Evolutionary conservation across 305 asterid genomes (phyloP), one percentile per base, ranked within the genome.

Genomic region (Solanum hybrid): DNA sequence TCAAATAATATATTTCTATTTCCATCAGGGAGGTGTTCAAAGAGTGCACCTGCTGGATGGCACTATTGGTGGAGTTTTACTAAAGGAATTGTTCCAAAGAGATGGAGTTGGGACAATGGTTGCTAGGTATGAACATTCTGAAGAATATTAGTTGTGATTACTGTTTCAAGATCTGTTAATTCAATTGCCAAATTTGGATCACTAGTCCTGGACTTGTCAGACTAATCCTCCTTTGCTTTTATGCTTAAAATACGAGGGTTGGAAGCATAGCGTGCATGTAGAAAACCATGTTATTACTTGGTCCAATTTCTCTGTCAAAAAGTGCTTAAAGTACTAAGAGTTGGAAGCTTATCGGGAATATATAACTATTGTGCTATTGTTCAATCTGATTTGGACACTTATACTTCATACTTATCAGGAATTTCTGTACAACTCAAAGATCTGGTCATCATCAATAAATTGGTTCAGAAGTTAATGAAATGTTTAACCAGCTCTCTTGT

Each of bases 11-110:
- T 20, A 10, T 29, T 90, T 34, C 89, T 57, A 75, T 83, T 88
- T 92, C 85, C 78, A 76, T 91, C 93, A 97, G 99, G 98, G 99
- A 70, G 99, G 99, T 90, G 98, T 97, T 78, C 95, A 97, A 92
- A 94, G 99, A 91, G 99, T 97, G 90, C 99, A 97, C 93, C 93
- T 97, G 65, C 90, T 97, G 92, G 98, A 97, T 94, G 99, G 99
- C 84, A 97, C 98, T 89, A 91, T 92, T 91, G 98, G 95, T 90
- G 99, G 99, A 79, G 99, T 97, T 91, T 73, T 96, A 85, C 92
- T 96, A 51, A 96, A 96, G 93, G 99, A 97, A 88, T 90, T 97
- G 94, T 97, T 95, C 91, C 99, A 96, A 93, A 96, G 98, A 93
- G 99, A 96, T 88, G 99, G 98, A 90, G 98, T 94, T 15, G 98